Evolutionary conservation across 768 basidiomycete genomes (phyloP).

Genomic region (Hericium rajendrae): DNA sequence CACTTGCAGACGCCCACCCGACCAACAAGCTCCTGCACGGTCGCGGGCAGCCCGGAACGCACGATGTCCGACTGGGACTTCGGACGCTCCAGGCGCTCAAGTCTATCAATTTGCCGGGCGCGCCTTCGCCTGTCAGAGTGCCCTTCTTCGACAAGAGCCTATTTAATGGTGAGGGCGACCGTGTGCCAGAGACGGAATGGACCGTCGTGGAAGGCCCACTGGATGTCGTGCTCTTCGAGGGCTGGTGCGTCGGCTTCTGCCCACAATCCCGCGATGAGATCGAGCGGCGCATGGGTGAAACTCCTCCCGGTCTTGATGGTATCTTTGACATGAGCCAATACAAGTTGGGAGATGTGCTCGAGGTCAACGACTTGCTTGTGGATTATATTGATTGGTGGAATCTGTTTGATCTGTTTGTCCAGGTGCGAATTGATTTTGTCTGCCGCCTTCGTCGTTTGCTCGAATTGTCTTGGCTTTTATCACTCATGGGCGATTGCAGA

Average conservation of each 20-base stretch:
- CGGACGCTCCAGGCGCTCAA: slow-evolving; percentile 42
- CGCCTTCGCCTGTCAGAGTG: slow-evolving; percentile 31
- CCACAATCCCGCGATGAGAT: slow-evolving; percentile 46
- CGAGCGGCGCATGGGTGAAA: slow-evolving; percentile 38
- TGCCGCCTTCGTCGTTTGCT: background rate
- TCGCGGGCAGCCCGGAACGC: slow-evolving; percentile 90
- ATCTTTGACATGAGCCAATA: slow-evolving; percentile 27
- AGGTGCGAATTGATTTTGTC: slow-evolving; percentile 34
- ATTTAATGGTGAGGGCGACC: slow-evolving; percentile 76
- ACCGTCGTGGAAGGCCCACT: slow-evolving; percentile 38
- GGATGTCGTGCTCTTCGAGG: slow-evolving; percentile 88
- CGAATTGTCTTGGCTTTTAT: background rate
- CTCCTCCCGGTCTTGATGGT: slow-evolving; percentile 23
- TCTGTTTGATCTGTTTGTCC: slow-evolving; percentile 64
- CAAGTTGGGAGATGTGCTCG: slow-evolving; percentile 43
- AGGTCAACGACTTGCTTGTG: slow-evolving; percentile 53
- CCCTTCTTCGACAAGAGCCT: slow-evolving; percentile 87
- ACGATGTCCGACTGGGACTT: slow-evolving; percentile 65
- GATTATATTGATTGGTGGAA: slow-evolving; percentile 62
- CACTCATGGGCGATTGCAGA: slow-evolving; percentile 19
- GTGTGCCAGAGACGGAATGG: slow-evolving; percentile 35
- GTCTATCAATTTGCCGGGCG: slow-evolving; percentile 23
- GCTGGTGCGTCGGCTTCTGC: slow-evolving; percentile 90
- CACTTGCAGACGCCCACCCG: slow-evolving; percentile 45
- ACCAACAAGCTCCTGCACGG: slow-evolving; percentile 64